Conservation (phyloP, 2,329 filamentous ascomycete genomes). For the Reticulascus tulasneorum region DNA sequence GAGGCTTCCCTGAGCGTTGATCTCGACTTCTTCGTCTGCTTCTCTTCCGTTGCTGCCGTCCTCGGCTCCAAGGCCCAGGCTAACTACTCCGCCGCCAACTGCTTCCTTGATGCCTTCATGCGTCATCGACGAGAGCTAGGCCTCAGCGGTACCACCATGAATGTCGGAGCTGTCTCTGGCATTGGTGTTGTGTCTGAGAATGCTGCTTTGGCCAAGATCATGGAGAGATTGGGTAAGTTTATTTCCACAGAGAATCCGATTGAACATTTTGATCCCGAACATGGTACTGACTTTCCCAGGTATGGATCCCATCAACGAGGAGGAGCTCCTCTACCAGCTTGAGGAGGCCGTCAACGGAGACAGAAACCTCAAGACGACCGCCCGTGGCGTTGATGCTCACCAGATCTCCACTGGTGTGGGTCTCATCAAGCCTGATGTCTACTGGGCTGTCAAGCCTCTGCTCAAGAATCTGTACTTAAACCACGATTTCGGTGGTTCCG, state of each 20-base stretch:
- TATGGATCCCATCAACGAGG: conserved; percentile 15
- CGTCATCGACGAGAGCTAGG: conserved; percentile 22
- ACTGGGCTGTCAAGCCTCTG: conserved; percentile 19
- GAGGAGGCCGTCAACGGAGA: conserved; percentile 17
- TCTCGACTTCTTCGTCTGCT: conserved; percentile 26
- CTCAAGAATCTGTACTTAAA: conserved; percentile 19
- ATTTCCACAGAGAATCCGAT: too few relatives aligned
- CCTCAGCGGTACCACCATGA: conserved; percentile 26
- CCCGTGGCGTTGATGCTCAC: conserved; percentile 12
- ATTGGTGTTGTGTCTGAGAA: conserved; percentile 17
- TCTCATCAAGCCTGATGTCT: conserved; percentile 18
- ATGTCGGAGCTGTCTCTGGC: conserved; percentile 28
- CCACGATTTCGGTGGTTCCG: conserved; percentile 16
- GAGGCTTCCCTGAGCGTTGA: conserved; percentile 13
- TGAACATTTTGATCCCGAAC: too few relatives aligned
- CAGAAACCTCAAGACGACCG: neutral
- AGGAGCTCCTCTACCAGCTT: conserved; percentile 19
- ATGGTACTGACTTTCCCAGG: too few relatives aligned
- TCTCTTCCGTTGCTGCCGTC: conserved; percentile 23
- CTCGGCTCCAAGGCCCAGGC: conserved; percentile 23
- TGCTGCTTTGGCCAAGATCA: conserved; percentile 11
- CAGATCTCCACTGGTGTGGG: conserved; percentile 20
- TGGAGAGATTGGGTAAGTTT: conserved; percentile 15
- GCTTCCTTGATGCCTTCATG: conserved; percentile 28
- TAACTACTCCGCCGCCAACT: conserved; percentile 33